Percentiles rank a stretch among this genome's conserved stretches.
Evolutionary conservation across 73 alveolate genomes (phyloP).

Genomic region (Symbiodinium pilosum): DNA sequence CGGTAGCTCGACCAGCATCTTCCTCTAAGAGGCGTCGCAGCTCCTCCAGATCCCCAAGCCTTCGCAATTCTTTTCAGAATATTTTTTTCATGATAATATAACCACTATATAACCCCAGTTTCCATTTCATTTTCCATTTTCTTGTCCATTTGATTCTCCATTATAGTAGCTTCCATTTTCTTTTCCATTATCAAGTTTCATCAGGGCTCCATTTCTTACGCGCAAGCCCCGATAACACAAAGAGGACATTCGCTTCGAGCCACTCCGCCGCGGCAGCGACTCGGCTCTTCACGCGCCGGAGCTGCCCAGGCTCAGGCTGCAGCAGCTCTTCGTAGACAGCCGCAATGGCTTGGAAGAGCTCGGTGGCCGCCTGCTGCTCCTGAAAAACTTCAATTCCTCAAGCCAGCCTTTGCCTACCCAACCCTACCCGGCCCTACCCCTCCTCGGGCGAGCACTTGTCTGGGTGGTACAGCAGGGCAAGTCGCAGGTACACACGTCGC

Average conservation of each 20-base stretch:
- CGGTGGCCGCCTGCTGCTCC: constrained; percentile 54
- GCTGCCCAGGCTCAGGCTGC: constrained; percentile 19
- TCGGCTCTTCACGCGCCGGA: constrained; percentile 49
- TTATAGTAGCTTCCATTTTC: no score
- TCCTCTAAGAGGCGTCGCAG: constrained; percentile 59
- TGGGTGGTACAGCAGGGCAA: constrained; percentile 85
- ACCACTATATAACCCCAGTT: no score
- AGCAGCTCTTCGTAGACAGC: constrained; percentile 52
- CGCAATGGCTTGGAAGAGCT: constrained; percentile 85
- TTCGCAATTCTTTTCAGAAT: no score
- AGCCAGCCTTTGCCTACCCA: neutral
- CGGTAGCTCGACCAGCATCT: constrained; percentile 36
- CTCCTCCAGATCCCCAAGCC: constrained; percentile 68
- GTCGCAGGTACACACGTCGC: constrained; percentile 73
- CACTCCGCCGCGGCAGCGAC: constrained; percentile 86
- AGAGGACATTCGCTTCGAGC: no score
- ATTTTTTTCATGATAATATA: no score
- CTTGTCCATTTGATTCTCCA: no score
- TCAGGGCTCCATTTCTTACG: no score
- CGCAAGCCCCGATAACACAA: no score
- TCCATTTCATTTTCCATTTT: no score
- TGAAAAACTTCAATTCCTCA: neutral
- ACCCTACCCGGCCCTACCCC: no score
- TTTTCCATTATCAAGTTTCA: no score
- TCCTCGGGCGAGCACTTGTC: constrained; percentile 60